Conservation (phyloP, 2,329 filamentous ascomycete species). For the Hymenoscyphus linearis region DNA sequence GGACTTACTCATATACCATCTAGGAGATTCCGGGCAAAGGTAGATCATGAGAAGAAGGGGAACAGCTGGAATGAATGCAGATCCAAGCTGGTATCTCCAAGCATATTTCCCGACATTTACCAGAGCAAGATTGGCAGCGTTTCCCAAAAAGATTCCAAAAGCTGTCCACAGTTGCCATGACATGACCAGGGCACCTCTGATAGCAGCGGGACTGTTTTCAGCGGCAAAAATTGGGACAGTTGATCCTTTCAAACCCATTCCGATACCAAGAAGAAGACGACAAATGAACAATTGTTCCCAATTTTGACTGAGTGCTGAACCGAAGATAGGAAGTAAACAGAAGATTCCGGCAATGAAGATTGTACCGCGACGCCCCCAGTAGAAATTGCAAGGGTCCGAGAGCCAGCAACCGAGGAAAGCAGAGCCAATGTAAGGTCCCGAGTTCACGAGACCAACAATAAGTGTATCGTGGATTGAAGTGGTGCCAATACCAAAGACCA, state of each 20-base stretch:
- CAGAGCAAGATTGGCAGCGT: conserved; percentile 59
- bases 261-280: conserved; percentile 53
- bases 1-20: conserved; percentile 52
- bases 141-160: conserved; percentile 62
- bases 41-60: conserved; percentile 53
- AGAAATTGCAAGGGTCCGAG: conserved; percentile 56
- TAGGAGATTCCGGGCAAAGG: conserved; percentile 59
- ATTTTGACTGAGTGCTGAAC: conserved; percentile 51
- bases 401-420: conserved; percentile 55
- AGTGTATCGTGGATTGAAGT: conserved; percentile 43
- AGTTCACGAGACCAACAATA: conserved; percentile 55
- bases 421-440: conserved; percentile 38
- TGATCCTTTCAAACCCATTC: conserved; percentile 54
- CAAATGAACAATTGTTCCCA: conserved; percentile 54
- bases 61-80: conserved; percentile 60
- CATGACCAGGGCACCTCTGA: conserved; percentile 53
- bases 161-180: conserved; percentile 48
- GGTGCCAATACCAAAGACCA: conserved; percentile 38
- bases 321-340: conserved; percentile 56
- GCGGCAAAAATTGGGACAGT: conserved; percentile 48
- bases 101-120: conserved; percentile 52
- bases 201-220: conserved; percentile 47
- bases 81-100: conserved; percentile 60
- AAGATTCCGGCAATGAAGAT: conserved; percentile 61
- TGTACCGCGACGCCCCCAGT: conserved; percentile 54